Conservation (phyloP, 2,329 filamentous ascomycete species). For the Scedosporium aurantiacum region DNA sequence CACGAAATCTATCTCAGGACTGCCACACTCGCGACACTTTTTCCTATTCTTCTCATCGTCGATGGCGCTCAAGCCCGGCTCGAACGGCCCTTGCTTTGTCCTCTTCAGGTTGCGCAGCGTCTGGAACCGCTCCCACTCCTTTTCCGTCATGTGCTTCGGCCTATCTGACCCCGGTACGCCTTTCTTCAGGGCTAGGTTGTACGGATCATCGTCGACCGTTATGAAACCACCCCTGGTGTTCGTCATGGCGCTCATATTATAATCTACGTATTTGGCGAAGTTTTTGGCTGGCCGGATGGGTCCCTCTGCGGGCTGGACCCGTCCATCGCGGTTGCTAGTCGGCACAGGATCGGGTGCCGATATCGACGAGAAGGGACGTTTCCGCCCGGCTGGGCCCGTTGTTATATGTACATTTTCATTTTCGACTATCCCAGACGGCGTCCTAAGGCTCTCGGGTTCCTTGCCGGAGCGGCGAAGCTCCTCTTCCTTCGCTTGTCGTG, state of each 20-base stretch:
- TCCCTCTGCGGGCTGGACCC: constrained; percentile 28
- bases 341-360: constrained; percentile 34
- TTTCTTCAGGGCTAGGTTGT: constrained; percentile 60
- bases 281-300: constrained; percentile 67
- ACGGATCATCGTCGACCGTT: constrained; percentile 80
- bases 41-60: constrained; percentile 53
- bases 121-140: constrained; percentile 83
- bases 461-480: constrained; percentile 37
- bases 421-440: constrained; percentile 60
- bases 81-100: constrained; percentile 70
- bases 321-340: constrained; percentile 59
- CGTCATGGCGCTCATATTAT: constrained; percentile 95
- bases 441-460: constrained; percentile 31
- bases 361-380: constrained; percentile 59
- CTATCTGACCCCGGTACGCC: constrained; percentile 32
- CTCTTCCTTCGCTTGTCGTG: constrained; percentile 62
- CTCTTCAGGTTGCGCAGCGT: constrained; percentile 60
- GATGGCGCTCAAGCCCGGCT: constrained; percentile 74
- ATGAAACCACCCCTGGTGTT: constrained; percentile 96
- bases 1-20: constrained; percentile 83
- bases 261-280: constrained; percentile 91
- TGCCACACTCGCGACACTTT: constrained; percentile 73
- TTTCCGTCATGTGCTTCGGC: constrained; percentile 77
- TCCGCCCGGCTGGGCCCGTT: constrained; percentile 36
- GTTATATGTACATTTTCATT: constrained; percentile 50